These are phyloP conservation scores for Lachancea sp. DNA, from an alignment of 805 yeast species.

Conservation along the genomic window DNA sequence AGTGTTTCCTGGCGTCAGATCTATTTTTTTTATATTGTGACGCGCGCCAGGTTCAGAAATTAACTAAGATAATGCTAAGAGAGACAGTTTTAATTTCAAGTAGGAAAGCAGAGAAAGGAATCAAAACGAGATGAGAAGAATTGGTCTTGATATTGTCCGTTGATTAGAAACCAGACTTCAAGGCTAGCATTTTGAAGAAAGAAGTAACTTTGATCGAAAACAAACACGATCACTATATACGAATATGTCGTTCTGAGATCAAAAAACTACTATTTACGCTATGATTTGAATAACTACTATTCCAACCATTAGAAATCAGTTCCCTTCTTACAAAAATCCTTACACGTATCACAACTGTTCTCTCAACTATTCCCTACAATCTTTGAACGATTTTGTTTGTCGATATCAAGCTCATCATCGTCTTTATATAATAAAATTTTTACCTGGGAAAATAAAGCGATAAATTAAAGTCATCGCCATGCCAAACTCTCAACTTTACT, in stretches of 20 bases:
- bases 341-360: too few species aligned
- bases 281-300: too few species aligned
- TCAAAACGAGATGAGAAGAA: too few species aligned
- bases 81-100: neutral
- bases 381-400: neutral
- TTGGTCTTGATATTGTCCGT: too few species aligned
- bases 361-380: too few species aligned
- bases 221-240: neutral
- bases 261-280: too few species aligned
- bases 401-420: neutral
- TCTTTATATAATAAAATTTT: neutral
- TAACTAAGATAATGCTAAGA: neutral
- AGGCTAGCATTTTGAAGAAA: too few species aligned
- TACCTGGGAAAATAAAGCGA: neutral
- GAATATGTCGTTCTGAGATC: neutral
- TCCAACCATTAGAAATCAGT: too few species aligned
- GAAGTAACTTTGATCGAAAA: too few species aligned
- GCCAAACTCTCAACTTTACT: neutral
- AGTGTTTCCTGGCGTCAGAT: neutral
- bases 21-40: neutral
- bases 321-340: too few species aligned
- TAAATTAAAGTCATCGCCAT: neutral
- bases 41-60: neutral
- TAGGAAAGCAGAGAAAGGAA: neutral
- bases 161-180: too few species aligned